These are phyloP conservation scores for Trichoderma breve DNA, from an alignment of 2,329 filamentous ascomycete genomes.

Conservation along the genomic window DNA sequence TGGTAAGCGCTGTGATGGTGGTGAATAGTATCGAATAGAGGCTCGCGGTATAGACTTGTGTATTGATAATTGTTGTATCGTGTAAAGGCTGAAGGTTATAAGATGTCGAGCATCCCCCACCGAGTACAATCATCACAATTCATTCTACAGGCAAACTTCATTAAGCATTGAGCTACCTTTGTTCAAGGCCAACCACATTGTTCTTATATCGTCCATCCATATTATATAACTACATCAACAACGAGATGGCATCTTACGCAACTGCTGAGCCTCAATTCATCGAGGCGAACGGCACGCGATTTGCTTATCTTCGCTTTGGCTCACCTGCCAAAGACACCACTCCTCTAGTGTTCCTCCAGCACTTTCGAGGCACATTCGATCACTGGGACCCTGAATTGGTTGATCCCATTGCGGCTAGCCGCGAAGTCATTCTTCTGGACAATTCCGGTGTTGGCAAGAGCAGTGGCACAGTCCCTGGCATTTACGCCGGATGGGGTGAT, in stretches of 20 bases:
- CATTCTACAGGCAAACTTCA: background rate
- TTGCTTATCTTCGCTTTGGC: constrained; percentile 6
- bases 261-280: constrained; percentile 13
- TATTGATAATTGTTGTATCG: background rate
- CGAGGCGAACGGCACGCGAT: constrained; percentile 5
- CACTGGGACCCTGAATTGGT: constrained; percentile 2
- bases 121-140: background rate
- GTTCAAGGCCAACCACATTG: background rate
- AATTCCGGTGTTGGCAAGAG: background rate
- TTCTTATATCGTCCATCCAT: background rate
- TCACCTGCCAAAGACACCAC: background rate
- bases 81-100: background rate
- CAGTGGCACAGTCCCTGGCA: background rate
- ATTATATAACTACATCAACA: background rate
- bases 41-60: background rate
- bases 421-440: background rate
- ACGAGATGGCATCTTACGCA: constrained; percentile 3
- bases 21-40: background rate
- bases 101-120: background rate
- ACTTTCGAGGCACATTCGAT: background rate
- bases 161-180: background rate
- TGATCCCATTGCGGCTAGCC: background rate
- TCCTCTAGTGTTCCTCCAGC: background rate
- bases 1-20: background rate
- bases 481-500: background rate